Percentiles rank a stretch among this genome's conserved stretches.
These are phyloP conservation scores for Dothideomycetes sp. DNA, from an alignment of 2,329 filamentous ascomycete genomes.

Conservation along the genomic window DNA sequence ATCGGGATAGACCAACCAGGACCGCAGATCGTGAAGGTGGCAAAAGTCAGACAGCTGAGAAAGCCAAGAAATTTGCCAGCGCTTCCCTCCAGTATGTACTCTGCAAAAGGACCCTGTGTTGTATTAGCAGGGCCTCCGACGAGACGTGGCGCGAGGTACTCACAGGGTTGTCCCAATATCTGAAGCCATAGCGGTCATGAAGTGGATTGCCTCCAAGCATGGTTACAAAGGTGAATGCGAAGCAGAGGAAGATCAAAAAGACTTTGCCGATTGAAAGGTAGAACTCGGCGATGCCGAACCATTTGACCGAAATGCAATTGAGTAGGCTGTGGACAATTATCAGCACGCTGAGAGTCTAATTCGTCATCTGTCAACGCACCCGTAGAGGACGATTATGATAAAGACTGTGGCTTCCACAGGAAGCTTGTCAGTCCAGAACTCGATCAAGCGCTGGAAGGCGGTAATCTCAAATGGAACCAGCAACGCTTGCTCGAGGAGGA, in stretches of 20 bases:
- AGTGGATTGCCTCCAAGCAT: conserved; percentile 24
- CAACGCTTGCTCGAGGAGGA: conserved; percentile 37
- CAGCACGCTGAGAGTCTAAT: no score
- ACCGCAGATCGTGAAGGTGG: conserved; percentile 34
- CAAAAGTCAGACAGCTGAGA: conserved; percentile 20
- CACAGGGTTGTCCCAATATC: conserved; percentile 31
- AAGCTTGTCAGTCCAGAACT: conserved; percentile 9
- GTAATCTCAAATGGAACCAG: conserved; percentile 32
- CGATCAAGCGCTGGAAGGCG: conserved; percentile 8
- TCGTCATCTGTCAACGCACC: no score
- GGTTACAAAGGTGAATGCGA: conserved; percentile 27
- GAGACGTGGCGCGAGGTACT: no score
- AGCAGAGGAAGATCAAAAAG: conserved; percentile 33
- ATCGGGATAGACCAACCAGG: no score
- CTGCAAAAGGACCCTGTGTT: conserved; percentile 18
- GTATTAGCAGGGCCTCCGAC: no score
- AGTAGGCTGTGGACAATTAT: conserved; percentile 25
- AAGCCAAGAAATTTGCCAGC: conserved; percentile 24
- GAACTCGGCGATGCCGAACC: conserved; percentile 32
- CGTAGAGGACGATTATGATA: conserved; percentile 8
- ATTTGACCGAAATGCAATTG: conserved; percentile 34
- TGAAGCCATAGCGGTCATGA: conserved; percentile 29
- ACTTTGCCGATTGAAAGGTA: conserved; percentile 45
- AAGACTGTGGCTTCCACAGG: conserved; percentile 9
- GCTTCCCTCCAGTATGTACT: conserved; percentile 17